phyloP scores from a whole-genome alignment of 768 basidiomycete species.

The Termitomyces heimii region DNA sequence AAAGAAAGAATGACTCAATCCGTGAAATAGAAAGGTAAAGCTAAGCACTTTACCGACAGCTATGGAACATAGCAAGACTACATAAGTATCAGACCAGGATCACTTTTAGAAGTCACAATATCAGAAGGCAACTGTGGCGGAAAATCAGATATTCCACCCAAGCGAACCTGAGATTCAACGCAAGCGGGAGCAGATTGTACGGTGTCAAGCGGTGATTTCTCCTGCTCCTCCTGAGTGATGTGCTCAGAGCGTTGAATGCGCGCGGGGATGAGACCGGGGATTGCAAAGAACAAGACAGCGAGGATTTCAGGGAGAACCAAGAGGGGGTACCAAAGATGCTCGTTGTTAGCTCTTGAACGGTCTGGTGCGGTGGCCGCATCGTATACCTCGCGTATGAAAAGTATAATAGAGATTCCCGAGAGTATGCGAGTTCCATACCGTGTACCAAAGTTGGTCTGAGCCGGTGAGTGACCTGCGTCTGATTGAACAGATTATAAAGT shows the following conservation, averaged over 20 bases:
- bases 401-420: neutral
- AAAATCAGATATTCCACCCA: neutral
- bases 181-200: neutral
- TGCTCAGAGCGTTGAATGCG: neutral
- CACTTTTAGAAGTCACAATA: neutral
- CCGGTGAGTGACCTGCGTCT: neutral
- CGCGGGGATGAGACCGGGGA: neutral
- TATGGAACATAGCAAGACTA: neutral
- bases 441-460: neutral
- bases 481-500: neutral
- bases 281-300: constrained; percentile 1
- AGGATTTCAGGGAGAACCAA: constrained; percentile 1
- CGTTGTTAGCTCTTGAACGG: constrained; percentile 1
- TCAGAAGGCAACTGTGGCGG: constrained; percentile 1
- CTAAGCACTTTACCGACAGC: neutral
- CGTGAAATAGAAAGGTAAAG: neutral
- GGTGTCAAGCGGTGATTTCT: neutral
- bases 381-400: constrained; percentile 1
- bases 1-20: no score
- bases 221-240: neutral
- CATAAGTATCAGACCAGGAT: neutral
- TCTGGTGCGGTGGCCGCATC: neutral
- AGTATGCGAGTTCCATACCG: neutral
- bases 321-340: constrained; percentile 6
- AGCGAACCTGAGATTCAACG: neutral